Evolutionary conservation across 2,329 filamentous ascomycete genomes (phyloP).

Genomic region (Periconia macrospinosa): DNA sequence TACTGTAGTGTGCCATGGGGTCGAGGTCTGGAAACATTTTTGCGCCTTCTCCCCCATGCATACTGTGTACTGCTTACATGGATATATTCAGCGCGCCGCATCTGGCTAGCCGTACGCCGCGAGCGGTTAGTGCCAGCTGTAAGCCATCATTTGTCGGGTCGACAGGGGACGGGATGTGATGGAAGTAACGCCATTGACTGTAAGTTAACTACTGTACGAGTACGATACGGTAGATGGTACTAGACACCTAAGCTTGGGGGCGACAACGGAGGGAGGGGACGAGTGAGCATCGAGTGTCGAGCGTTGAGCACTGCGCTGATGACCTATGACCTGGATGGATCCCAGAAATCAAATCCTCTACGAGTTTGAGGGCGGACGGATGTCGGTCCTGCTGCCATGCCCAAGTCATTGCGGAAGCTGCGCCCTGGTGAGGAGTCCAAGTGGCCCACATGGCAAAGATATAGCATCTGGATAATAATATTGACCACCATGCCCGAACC

Average conservation of each 20-base stretch:
- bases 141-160: conserved; percentile 14
- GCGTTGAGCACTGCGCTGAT: no score
- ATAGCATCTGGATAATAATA: no score
- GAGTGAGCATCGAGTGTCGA: no score
- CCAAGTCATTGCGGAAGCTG: no score
- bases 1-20: conserved; percentile 3
- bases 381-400: no score
- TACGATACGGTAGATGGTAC: no score
- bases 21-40: conserved; percentile 23
- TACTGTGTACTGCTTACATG: conserved; percentile 28
- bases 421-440: no score
- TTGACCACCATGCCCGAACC: no score
- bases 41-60: conserved; percentile 14
- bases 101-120: conserved; percentile 25
- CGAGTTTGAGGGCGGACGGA: no score
- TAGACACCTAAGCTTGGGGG: background rate
- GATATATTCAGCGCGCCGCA: conserved; percentile 17
- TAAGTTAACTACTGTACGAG: background rate
- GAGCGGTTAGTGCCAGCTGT: conserved; percentile 18
- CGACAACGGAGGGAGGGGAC: background rate
- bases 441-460: no score
- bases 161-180: background rate
- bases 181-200: background rate
- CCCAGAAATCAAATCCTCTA: no score
- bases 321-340: no score